Evolutionary conservation across 495 filamentous ascomycete species (phyloP), one percentile per base, ranked within the genome.

Genomic region (Penicillium taxi): DNA sequence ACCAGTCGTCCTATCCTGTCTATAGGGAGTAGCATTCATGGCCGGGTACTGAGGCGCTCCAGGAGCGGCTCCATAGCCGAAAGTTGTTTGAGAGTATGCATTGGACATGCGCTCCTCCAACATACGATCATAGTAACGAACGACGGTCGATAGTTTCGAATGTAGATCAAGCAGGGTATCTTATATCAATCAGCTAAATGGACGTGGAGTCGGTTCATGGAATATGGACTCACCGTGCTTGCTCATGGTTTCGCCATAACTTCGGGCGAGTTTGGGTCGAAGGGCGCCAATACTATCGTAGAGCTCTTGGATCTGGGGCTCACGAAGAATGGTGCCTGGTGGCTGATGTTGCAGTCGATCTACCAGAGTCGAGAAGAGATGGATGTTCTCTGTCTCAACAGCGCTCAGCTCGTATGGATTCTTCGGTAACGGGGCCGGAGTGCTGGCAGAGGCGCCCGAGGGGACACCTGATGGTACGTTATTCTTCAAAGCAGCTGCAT

Each of bases 231-330:
- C 68, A 86, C 88, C 90, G 58, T 96, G 91, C 61, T 96, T 98
- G 73, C 90, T 96, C 91, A 96, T 96, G 1, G 91, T 96, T 63
- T 98, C 91, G 24, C 91, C 91, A 62, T 96, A 96, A 6, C 90
- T 96, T 37, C 91, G 77, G 11, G 93, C 93, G 35, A 98, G 67
- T 61, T 98, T 98, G 2, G 91, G 91, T 32, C 91, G 78, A 41
- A 98, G 68, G 3, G 84, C 65, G 9, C 93, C 89, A 48, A 98
- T 96, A 53, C 88, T 91, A 43, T 96, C 93, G 55, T 98, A 98
- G 6, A 98, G 68, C 61, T 98, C 91, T 55, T 98, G 91, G 26
- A 98, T 98, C 50, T 96, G 90, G 5, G 91, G 91, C 49, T 98
- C 93, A 37, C 91, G 72, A 18, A 98, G 61, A 32, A 98, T 95